Evolutionary conservation across 768 basidiomycete species (phyloP), one percentile per base, ranked within the genome.

Genomic region (Trametes maxima): DNA sequence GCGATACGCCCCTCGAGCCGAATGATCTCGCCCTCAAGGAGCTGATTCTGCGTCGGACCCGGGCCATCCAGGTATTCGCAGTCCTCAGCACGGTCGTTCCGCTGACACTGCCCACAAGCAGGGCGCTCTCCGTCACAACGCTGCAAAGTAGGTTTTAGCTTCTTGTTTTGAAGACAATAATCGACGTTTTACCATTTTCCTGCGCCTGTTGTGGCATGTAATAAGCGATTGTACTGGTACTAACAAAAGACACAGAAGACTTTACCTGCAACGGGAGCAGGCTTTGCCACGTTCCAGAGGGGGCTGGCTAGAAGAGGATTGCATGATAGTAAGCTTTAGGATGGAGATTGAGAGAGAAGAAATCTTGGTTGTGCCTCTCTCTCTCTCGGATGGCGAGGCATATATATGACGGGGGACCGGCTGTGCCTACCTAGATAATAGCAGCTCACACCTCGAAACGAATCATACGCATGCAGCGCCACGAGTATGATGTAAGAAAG

Each of bases 11-110:
- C 79, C 70, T 82, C 81, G 37, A 89, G 73, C 33, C 82, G 76
- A 0, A 78, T 74, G 22, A 89, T 75, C 1, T 84, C 80, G 39
- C 87, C 85, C 68, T 88, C 86, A 19, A 90, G 72, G 5, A 78
- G 75, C 66, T 86, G 79, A 3, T 83, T 88, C 56, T 82, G 76
- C 19, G 88, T 84, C 59, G 85, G 81, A 44, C 81, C 81, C 35
- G 79, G 80, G 7, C 83, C 85, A 66, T 89, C 88, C 6, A 83
- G 78, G 70, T 89, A 90, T 73, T 90, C 88, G 70, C 89, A 90
- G 33, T 85, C 85, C 52, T 86, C 87, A 25, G 79, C 79, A 59
- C 86, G 82, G 39, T 85, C 83, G 24, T 84, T 81, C 8, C 78
- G 74, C 22, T 75, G 71, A 74, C 89, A 90, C 43, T 85, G 87